Base-by-base conservation (phyloP, 257 asterid genomes). In the Ligustrum vulgare region DNA sequence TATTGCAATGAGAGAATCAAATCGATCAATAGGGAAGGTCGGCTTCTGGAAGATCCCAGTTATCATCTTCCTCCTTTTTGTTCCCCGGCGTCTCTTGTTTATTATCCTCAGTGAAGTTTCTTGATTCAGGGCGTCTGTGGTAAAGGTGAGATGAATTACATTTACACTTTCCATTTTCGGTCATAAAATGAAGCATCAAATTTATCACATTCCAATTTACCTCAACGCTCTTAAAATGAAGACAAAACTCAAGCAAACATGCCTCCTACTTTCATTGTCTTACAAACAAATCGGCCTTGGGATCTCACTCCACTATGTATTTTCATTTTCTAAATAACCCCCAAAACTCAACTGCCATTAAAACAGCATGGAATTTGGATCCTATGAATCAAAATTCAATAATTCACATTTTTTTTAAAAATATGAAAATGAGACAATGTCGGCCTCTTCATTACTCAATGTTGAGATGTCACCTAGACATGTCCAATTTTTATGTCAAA, bases 1-100 rank as follows among this genome's bases (percentile, higher is more conserved):
- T 56, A 62, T 22, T 43, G 66, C n/a, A n/a, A 64, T 2, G 34
- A 71, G 72, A 62, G 43, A 10, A 25, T 34, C 69, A 56, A n/a
- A n/a, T n/a, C n/a, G n/a, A n/a, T 86, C 80, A 86, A 39, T 70
- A 82, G 80, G 34, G 67, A 60, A 60, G 20, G 16, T 60, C 75
- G 41, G 87, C 89, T 2, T 69, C 76, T 33, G 95, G 95, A 23
- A 89, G 85, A 23, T 87, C 97, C 97, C 97, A 89, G 85, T 89
- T 91, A 79, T 87, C 94, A 54, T 83, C 84, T 3, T 81, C 91
- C 0, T 88, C 90, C 72, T 83, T 82, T 77, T 82, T 84, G 75
- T 32, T 72, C 75, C 78, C 82, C 4, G 86, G 12, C 11, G 54
- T 63, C 76, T 80, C 91, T 70, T 77, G 83, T 74, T 35, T 81